These are phyloP conservation scores for Thalassiosira hispida DNA, from an alignment of 352 stramenopile genomes.

Conservation along the genomic window DNA sequence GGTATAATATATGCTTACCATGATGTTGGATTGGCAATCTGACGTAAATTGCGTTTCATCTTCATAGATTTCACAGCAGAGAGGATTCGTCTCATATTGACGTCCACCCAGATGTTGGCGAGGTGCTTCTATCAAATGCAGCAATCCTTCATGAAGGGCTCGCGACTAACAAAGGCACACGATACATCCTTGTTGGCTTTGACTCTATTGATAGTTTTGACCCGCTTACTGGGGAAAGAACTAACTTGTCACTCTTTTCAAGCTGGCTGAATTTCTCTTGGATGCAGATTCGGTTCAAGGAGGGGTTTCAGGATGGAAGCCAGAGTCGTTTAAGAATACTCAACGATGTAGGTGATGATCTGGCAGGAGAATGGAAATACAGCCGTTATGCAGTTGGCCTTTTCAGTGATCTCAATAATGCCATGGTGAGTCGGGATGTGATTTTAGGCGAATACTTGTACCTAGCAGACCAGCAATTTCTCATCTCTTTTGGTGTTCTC, in stretches of 20 bases:
- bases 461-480: neutral
- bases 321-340: conserved; percentile 10
- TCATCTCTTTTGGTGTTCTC: neutral
- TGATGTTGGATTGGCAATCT: neutral
- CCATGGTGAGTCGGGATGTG: neutral
- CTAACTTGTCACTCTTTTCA: conserved; percentile 50
- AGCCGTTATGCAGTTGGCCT: conserved; percentile 19
- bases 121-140: conserved; percentile 49
- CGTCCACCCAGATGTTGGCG: conserved; percentile 47
- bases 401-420: conserved; percentile 13
- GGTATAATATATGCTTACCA: neutral
- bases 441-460: no score
- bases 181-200: conserved; percentile 72
- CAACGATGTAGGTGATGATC: conserved; percentile 8
- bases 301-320: conserved; percentile 22
- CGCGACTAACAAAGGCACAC: conserved; percentile 49
- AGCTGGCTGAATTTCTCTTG: conserved; percentile 64
- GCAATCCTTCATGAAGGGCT: conserved; percentile 64
- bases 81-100: conserved; percentile 37
- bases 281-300: conserved; percentile 48
- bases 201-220: conserved; percentile 58
- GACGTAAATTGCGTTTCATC: conserved; percentile 1
- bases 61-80: conserved; percentile 17
- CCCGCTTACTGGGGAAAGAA: conserved; percentile 51
- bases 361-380: conserved; percentile 3